Evolutionary conservation across 1,284 basidiomycete species (phyloP).

Genomic region (Microbotryomycetes sp.): DNA sequence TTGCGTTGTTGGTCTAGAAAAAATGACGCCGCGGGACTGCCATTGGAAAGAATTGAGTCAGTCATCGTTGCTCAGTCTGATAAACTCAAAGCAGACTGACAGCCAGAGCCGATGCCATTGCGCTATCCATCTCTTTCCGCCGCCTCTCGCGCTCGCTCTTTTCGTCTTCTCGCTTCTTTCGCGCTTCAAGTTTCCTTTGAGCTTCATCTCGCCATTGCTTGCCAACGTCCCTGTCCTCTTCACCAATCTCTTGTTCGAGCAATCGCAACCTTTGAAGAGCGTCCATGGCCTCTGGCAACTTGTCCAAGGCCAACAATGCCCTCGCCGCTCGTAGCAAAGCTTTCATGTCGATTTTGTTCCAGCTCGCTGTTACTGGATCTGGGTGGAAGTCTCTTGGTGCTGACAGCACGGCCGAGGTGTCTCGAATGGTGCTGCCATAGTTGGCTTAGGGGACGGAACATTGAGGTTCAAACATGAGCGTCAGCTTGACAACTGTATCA

Average conservation of each 20-base stretch:
- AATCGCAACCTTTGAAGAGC: slow-evolving; percentile 58
- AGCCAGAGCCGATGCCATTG: slow-evolving; percentile 55
- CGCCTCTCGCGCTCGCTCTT: slow-evolving; percentile 50
- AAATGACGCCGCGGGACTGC: slow-evolving; percentile 61
- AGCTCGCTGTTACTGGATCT: slow-evolving; percentile 19
- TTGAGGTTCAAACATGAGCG: not conserved
- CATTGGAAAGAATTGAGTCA: slow-evolving; percentile 14
- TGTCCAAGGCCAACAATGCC: slow-evolving; percentile 64
- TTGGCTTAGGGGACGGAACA: slow-evolving; percentile 64
- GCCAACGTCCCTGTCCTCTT: slow-evolving; percentile 45
- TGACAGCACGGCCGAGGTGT: slow-evolving; percentile 67
- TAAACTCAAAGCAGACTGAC: slow-evolving; percentile 46
- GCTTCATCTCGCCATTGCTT: slow-evolving; percentile 36
- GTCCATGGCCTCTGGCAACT: slow-evolving; percentile 71
- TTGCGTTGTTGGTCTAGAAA: slow-evolving; percentile 42
- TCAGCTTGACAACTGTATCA: slow-evolving; percentile 16
- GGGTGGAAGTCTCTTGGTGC: slow-evolving; percentile 36
- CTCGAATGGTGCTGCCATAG: slow-evolving; percentile 71
- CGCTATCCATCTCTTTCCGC: slow-evolving; percentile 49
- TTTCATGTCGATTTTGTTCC: slow-evolving; percentile 55
- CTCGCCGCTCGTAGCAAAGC: slow-evolving; percentile 74
- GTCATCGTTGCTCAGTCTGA: slow-evolving; percentile 8
- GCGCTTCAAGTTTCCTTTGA: slow-evolving; percentile 27
- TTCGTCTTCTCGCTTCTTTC: slow-evolving; percentile 50
- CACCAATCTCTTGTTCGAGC: slow-evolving; percentile 14